A percentile compares a stretch with the other conserved stretches of the same genome.
Evolutionary conservation across 2,329 filamentous ascomycete genomes (phyloP).

Genomic region (Davidsoniella neocaledoniae): DNA sequence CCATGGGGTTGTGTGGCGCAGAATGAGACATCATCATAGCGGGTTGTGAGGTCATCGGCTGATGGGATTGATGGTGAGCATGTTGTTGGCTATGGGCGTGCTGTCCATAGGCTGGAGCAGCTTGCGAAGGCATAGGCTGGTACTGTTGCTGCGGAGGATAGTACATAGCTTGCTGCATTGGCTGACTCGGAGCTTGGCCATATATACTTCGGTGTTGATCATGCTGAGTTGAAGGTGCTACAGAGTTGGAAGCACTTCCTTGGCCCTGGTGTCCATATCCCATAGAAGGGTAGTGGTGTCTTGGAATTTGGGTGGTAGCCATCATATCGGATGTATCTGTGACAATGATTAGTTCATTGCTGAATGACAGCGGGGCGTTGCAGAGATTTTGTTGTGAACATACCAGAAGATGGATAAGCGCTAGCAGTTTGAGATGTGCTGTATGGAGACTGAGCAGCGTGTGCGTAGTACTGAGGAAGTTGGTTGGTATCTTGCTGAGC

Average conservation of each 20-base stretch:
- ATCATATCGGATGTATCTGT: conserved; percentile 48
- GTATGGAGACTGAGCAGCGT: conserved; percentile 53
- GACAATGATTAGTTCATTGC: neutral
- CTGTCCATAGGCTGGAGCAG: conserved; percentile 43
- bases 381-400: conserved; percentile 14
- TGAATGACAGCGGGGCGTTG: neutral
- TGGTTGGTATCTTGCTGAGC: conserved; percentile 47
- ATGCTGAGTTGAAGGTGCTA: conserved; percentile 74
- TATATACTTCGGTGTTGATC: conserved; percentile 84
- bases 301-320: conserved; percentile 52
- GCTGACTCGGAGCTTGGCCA: conserved; percentile 58
- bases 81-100: conserved; percentile 40
- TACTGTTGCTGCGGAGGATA: conserved; percentile 45
- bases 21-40: conserved; percentile 51
- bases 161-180: conserved; percentile 72
- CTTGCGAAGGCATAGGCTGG: conserved; percentile 49
- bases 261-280: conserved; percentile 77
- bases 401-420: conserved; percentile 77
- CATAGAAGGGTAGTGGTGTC: conserved; percentile 72
- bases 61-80: conserved; percentile 32
- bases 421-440: conserved; percentile 65
- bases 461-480: conserved; percentile 52
- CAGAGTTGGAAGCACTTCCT: conserved; percentile 85
- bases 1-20: conserved; percentile 39
- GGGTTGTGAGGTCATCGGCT: conserved; percentile 46